Percentiles rank a stretch among this genome's conserved stretches.
Conservation (phyloP, 2,329 filamentous ascomycete genomes). For the Colletotrichum limetticola region DNA sequence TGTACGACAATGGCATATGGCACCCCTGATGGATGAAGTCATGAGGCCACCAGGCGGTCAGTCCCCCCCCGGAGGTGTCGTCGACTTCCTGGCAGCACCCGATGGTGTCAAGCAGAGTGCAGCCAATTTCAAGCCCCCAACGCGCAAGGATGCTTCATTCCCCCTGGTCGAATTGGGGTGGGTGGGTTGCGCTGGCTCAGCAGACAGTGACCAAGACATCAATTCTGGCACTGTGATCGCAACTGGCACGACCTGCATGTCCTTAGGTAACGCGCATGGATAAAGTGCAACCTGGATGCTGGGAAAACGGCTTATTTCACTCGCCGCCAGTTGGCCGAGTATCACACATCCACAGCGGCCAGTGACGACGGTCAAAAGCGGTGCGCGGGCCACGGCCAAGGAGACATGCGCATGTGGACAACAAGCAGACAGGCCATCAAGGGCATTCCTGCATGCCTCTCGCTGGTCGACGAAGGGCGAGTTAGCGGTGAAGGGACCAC, state of each 20-base stretch:
- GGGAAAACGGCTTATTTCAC: conserved; percentile 26
- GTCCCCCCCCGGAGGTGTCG: conserved; percentile 8
- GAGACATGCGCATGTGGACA: conserved; percentile 7
- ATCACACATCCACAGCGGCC: conserved; percentile 19
- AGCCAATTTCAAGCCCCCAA: conserved; percentile 32
- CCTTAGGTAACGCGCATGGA: conserved; percentile 19
- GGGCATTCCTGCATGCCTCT: neutral
- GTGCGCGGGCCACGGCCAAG: neutral
- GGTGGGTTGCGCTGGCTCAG: neutral
- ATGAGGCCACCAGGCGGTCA: conserved; percentile 33
- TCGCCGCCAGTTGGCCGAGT: conserved; percentile 19
- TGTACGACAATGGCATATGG: conserved; percentile 27
- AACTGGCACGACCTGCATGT: conserved; percentile 21
- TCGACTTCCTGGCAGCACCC: neutral
- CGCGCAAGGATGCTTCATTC: conserved; percentile 4
- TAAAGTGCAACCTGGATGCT: neutral
- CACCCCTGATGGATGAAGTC: conserved; percentile 28
- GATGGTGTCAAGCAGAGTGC: conserved; percentile 20
- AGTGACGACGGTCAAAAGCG: conserved; percentile 5
- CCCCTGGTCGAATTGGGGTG: conserved; percentile 8
- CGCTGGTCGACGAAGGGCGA: neutral
- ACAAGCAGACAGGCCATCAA: neutral
- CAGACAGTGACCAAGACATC: neutral
- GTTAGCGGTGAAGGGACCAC: conserved; percentile 23
- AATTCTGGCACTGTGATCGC: conserved; percentile 4